phyloP scores from a whole-genome alignment of 1,284 basidiomycete species.

The Rhodofomes roseus region DNA sequence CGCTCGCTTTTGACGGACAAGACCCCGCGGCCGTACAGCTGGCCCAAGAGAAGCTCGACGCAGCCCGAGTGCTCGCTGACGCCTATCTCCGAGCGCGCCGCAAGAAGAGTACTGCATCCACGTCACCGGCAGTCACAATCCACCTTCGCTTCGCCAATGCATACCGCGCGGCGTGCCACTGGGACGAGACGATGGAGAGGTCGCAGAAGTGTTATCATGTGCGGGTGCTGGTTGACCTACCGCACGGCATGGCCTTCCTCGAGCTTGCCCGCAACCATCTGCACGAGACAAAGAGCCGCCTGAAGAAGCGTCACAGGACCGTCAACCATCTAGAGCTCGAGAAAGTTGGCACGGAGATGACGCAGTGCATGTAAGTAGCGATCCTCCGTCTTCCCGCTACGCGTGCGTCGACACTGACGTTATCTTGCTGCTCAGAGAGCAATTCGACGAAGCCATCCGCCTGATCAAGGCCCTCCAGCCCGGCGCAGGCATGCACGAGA shows the following conservation, averaged over 20 bases:
- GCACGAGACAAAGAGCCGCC: conserved; percentile 26
- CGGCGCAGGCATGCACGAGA: background rate
- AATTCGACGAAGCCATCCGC: background rate
- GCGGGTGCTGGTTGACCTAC: conserved; percentile 47
- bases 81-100: background rate
- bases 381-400: too few relatives aligned
- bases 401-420: background rate
- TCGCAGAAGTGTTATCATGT: conserved; percentile 32
- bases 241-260: conserved; percentile 43
- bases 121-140: background rate
- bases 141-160: background rate
- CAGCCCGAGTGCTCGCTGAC: background rate
- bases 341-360: background rate
- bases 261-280: conserved; percentile 30
- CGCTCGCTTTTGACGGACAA: background rate
- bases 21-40: background rate
- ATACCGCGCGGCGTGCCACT: background rate
- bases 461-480: conserved; percentile 1
- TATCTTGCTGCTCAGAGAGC: background rate
- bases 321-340: background rate
- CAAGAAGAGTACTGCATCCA: background rate
- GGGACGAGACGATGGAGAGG: conserved; percentile 28
- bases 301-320: background rate
- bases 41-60: background rate
- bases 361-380: background rate